Conservation (phyloP, 768 basidiomycete genomes). For the Kwoniella mangroviensis region DNA sequence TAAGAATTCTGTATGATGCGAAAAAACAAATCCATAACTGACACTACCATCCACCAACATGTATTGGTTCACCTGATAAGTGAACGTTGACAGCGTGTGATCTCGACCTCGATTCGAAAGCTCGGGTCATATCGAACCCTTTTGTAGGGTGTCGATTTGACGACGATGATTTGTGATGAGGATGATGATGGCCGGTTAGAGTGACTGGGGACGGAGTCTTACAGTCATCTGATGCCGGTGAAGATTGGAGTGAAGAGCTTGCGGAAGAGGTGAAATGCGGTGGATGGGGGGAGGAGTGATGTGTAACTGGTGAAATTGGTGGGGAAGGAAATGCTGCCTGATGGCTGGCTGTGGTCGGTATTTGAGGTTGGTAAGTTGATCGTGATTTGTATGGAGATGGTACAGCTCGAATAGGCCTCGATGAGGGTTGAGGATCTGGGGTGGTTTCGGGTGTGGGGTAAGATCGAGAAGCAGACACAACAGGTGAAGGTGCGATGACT, state of each 20-base stretch:
- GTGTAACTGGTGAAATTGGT: conserved; percentile 36
- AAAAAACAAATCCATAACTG: conserved; percentile 1
- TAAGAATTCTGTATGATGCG: background rate
- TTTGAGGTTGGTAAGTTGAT: conserved; percentile 23
- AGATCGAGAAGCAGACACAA: conserved; percentile 23
- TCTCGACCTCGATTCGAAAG: conserved; percentile 23
- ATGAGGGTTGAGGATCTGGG: conserved; percentile 33
- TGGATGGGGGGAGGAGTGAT: conserved; percentile 35
- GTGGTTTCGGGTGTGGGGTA: conserved; percentile 51
- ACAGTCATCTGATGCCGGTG: conserved; percentile 52
- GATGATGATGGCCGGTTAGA: conserved; percentile 23
- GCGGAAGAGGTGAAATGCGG: conserved; percentile 43
- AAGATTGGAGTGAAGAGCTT: conserved; percentile 48
- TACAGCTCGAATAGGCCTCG: conserved; percentile 49
- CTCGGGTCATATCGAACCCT: conserved; percentile 31
- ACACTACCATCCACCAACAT: conserved; percentile 36
- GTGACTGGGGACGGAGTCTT: conserved; percentile 52
- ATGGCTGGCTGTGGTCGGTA: background rate
- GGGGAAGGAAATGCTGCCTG: conserved; percentile 42
- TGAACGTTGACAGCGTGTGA: conserved; percentile 28
- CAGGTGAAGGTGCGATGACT: conserved; percentile 18
- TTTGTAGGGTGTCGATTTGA: conserved; percentile 12
- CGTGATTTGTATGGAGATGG: conserved; percentile 45
- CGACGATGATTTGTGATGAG: conserved; percentile 4
- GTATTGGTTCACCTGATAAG: conserved; percentile 28